Base-by-base conservation (phyloP, 495 filamentous ascomycete genomes). In the Xylaria flabelliformis region DNA sequence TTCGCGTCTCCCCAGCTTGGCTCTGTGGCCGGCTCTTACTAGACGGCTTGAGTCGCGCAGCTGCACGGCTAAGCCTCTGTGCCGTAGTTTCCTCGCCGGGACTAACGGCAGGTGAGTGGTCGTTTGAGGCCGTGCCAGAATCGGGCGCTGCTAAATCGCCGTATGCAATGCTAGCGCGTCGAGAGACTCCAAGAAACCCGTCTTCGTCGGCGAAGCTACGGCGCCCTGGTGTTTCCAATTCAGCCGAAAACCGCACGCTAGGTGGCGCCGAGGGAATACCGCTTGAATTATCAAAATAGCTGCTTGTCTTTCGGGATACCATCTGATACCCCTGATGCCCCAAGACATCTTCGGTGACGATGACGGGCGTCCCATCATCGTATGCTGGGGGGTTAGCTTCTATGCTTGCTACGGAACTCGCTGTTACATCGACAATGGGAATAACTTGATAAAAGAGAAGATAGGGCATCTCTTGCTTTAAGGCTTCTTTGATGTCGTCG, bases 361-460 rank as follows among this genome's bases (percentile, higher is more conserved):
- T 48, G 29, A 76, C 79, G 48, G 80, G 78, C 34, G 82, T 77
- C 21, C 85, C 86, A n/a, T 88, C 85, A 55, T 86, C 80, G 65
- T 89, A 91, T 6, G 90, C 86, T 12, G 89, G 85, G 4, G 87
- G 83, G 4, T 85, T 82, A n/a, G 74, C 71, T 21, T 82, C 80
- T 39, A 86, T 87, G 70, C 88, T 85, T 36, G 83, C 81, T 50
- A 85, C 85, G 12, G 87, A 87, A 65, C 85, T 82, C 0, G 87
- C 80, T 8, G 88, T 83, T 61, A 93, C 89, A 58, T 92, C 91
- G 39, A 92, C 88, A 72, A 97, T 92, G 0, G 95, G 96, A 46
- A 94, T 86, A 50, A 98, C 94, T 79, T 97, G 95, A 76, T 97
- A 99, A 81, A 98, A 97, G 0, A 99, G 83, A 3, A 99, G 87